Percentiles rank a stretch among this genome's conserved stretches.
phyloP scores from a whole-genome alignment of 352 stramenopile genomes.

The Globisporangium orthogonon region DNA sequence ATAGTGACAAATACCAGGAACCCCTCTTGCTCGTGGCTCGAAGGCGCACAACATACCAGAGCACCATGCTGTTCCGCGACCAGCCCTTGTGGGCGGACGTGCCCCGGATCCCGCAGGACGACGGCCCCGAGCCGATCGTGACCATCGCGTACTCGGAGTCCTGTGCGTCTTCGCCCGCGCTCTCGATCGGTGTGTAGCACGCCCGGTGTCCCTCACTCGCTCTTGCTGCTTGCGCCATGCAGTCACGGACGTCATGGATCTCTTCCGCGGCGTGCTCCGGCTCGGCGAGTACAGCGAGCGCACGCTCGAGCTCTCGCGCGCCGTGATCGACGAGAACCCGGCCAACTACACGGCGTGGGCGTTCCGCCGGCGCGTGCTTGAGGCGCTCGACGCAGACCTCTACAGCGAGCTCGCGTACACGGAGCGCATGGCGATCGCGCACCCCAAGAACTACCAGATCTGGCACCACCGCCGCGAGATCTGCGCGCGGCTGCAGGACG shows the following conservation, averaged over 20 bases:
- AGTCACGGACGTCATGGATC: conserved; percentile 91
- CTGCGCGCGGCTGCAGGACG: conserved; percentile 76
- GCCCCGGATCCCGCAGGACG: conserved; percentile 76
- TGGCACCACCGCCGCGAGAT: conserved; percentile 97
- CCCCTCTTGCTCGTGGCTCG: neutral
- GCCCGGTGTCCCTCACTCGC: neutral
- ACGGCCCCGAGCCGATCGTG: conserved; percentile 71
- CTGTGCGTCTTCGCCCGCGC: conserved; percentile 33
- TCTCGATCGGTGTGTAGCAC: neutral
- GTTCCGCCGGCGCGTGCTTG: conserved; percentile 90
- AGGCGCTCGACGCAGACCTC: conserved; percentile 64
- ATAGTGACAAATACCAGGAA: neutral
- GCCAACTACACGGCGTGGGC: conserved; percentile 99
- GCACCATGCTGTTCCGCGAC: conserved; percentile 47
- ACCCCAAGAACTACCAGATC: conserved; percentile 99
- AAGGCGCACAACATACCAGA: neutral
- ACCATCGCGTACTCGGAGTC: conserved; percentile 67
- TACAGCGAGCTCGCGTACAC: conserved; percentile 63
- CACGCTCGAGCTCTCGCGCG: conserved; percentile 87
- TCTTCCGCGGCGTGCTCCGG: conserved; percentile 91
- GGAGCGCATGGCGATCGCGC: conserved; percentile 85
- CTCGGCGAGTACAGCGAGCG: conserved; percentile 89
- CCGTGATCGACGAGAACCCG: conserved; percentile 93
- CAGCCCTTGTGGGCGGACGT: conserved; percentile 77
- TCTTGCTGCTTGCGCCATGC: neutral